Conservation (phyloP, 108 stramenopile genomes). For the Epithemia pelagica region DNA sequence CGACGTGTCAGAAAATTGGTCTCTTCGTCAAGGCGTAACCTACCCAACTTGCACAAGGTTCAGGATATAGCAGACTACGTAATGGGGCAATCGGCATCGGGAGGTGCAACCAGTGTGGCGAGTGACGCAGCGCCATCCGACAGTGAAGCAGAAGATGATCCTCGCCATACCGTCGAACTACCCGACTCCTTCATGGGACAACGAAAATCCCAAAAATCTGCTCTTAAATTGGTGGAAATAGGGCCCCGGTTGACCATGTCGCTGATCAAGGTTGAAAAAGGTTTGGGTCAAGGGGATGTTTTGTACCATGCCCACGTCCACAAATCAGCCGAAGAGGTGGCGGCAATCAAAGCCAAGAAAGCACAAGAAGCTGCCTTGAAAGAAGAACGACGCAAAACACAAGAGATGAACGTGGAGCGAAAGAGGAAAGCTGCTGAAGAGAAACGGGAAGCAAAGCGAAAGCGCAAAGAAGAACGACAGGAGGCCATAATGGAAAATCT, state of each 20-base stretch:
- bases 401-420: constrained; percentile 77
- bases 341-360: constrained; percentile 51
- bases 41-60: constrained; percentile 86
- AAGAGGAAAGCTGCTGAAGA: constrained; percentile 69
- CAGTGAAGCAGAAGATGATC: constrained; percentile 85
- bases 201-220: constrained; percentile 69
- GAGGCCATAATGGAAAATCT: constrained; percentile 66
- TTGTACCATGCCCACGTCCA: constrained; percentile 93
- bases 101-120: constrained; percentile 25
- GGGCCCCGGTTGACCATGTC: constrained; percentile 90
- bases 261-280: constrained; percentile 93
- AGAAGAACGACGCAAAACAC: constrained; percentile 68
- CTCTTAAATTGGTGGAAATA: constrained; percentile 93
- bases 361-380: constrained; percentile 58
- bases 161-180: constrained; percentile 54
- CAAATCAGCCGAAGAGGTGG: constrained; percentile 68
- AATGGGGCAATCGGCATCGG: constrained; percentile 31
- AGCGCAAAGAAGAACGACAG: constrained; percentile 66
- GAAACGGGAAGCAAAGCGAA: constrained; percentile 62
- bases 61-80: constrained; percentile 96
- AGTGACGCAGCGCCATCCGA: constrained; percentile 55
- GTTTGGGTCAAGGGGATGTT: constrained; percentile 90
- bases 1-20: constrained; percentile 85
- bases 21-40: constrained; percentile 59
- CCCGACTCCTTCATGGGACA: constrained; percentile 80